Conservation (phyloP, 208 protist genomes). For the Tritrichomonas foetus region DNA sequence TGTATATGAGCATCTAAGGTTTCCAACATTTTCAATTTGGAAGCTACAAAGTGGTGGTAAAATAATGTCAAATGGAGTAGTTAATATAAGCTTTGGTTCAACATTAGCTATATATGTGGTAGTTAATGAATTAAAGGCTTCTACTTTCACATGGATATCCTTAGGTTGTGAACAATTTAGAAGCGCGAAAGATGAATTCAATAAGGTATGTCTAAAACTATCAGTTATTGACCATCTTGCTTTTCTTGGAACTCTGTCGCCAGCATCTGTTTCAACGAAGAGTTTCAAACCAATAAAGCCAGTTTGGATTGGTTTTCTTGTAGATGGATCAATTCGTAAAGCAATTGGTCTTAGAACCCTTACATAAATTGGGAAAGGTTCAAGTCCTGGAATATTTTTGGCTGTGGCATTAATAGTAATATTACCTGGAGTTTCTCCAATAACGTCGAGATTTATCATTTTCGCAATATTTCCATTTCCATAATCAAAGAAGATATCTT, state of each 20-base stretch:
- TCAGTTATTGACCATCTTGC: background rate
- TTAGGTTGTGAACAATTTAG: background rate
- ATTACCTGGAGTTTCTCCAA: background rate
- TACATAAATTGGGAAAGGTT: background rate
- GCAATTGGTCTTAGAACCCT: background rate
- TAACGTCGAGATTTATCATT: background rate
- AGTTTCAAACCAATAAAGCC: background rate
- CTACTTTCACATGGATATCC: background rate
- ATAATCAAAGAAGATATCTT: background rate
- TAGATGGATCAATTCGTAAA: background rate
- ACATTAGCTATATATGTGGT: background rate
- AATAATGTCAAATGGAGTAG: background rate
- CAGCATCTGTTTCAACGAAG: background rate
- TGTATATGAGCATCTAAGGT: background rate
- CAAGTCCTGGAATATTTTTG: background rate
- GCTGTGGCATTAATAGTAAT: background rate
- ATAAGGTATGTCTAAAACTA: background rate
- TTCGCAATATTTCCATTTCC: background rate
- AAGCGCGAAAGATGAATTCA: background rate
- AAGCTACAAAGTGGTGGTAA: background rate
- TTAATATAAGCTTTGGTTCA: background rate
- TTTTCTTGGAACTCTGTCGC: background rate
- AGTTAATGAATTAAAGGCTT: background rate
- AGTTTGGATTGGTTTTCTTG: background rate
- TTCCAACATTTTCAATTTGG: background rate